These are phyloP conservation scores for Myxozyma geophila DNA, from an alignment of 805 yeast species.

Conservation along the genomic window DNA sequence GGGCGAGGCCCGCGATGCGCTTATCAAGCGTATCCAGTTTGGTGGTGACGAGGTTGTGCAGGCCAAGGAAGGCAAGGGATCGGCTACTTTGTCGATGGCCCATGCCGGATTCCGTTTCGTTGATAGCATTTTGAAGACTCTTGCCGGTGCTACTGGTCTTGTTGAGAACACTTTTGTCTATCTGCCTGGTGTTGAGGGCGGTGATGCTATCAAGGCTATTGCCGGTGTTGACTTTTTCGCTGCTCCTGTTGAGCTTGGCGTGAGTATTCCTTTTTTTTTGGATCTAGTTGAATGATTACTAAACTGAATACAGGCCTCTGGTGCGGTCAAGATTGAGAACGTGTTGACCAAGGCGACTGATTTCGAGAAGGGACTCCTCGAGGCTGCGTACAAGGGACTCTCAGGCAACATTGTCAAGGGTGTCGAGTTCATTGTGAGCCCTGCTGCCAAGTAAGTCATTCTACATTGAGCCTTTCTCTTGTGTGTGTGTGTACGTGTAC, in stretches of 20 bases:
- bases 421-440: slow-evolving; percentile 68
- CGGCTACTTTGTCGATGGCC: slow-evolving; percentile 96
- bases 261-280: slow-evolving; percentile 46
- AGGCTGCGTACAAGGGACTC: slow-evolving; percentile 83
- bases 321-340: slow-evolving; percentile 64
- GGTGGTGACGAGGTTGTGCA: slow-evolving; percentile 97
- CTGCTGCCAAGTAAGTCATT: slow-evolving; percentile 31
- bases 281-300: background rate
- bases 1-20: slow-evolving; percentile 53
- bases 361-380: slow-evolving; percentile 84
- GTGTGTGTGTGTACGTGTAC: background rate
- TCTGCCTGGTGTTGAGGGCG: slow-evolving; percentile 54
- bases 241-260: slow-evolving; percentile 89
- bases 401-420: slow-evolving; percentile 92
- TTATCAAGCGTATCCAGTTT: slow-evolving; percentile 89
- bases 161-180: slow-evolving; percentile 37
- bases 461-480: background rate
- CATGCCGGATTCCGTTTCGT: slow-evolving; percentile 87
- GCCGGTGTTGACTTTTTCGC: slow-evolving; percentile 94
- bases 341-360: slow-evolving; percentile 68
- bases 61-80: slow-evolving; percentile 93
- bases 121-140: slow-evolving; percentile 53
- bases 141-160: slow-evolving; percentile 24
- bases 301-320: slow-evolving; percentile 50
- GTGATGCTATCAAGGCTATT: slow-evolving; percentile 78